Evolutionary conservation across 2,329 filamentous ascomycete genomes (phyloP), one percentile per base, ranked within the genome.

Genomic region (Venturia pyrina): DNA sequence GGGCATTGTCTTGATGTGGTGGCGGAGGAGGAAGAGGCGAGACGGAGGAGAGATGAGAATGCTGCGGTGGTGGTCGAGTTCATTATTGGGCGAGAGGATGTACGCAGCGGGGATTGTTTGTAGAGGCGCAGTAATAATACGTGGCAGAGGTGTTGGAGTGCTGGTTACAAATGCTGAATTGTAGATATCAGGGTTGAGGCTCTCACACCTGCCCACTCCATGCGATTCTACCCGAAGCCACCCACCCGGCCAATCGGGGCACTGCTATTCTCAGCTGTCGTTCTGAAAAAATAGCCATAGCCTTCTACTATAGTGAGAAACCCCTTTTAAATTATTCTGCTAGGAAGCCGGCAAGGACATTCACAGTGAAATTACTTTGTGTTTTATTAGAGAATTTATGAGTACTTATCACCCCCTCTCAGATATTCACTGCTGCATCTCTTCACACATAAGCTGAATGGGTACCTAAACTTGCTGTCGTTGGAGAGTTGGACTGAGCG

Each of bases 1-100:
- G 76, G 72, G 70, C 79, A 81, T 72, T 70, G 68, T 65, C 63
- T 65, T n/a, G 63, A 32, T 28, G 46, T 65, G 62, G 70, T 66
- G 59, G 66, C 43, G 21, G 46, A 40, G 61, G 70, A 66, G 44
- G 66, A 62, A 21, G 65, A 66, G 44, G 65, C 64, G 66, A 66
- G 34, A 24, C 59, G 65, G 21, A 66, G 50, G 46, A 67, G 11
- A 3, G 66, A 46, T 19, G 64, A 21, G 24, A 57, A 41, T 15
- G 63, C 50, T 48, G 50, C 50, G 21, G 63, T 21, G 7, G 43
- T 28, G 13, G 63, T 37, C 8, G 48, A 28, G n/a, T 32, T 24
- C 63, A 65, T 65, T 40, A 11, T 17, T 24, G 17, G 3, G 60
- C 59, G 6, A 62, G 28, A 59, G 6, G 13, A 21, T 59, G 28